Percentiles rank a stretch among this genome's conserved stretches.
These are phyloP conservation scores for Botrytis paeoniae DNA, from an alignment of 2,329 filamentous ascomycete species.

Conservation along the genomic window DNA sequence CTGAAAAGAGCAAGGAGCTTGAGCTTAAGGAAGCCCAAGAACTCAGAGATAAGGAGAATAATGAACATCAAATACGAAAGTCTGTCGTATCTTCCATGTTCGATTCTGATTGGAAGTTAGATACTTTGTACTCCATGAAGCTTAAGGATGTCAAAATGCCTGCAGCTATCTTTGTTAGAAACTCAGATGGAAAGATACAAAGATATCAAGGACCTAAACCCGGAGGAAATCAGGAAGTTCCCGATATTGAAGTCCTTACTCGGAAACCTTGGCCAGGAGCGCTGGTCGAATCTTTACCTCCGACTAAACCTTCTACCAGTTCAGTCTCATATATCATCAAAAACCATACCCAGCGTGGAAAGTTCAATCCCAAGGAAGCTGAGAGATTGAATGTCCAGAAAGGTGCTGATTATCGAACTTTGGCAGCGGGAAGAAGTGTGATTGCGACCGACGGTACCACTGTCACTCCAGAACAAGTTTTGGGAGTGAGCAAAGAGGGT, in stretches of 20 bases:
- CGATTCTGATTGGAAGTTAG: conserved; percentile 69
- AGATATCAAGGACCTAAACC: conserved; percentile 68
- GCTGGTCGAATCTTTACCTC: conserved; percentile 61
- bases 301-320: conserved; percentile 60
- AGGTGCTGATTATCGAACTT: conserved; percentile 54
- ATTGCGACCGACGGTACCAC: conserved; percentile 60
- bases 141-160: conserved; percentile 66
- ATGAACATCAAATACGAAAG: conserved; percentile 52
- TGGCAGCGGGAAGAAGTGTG: conserved; percentile 64
- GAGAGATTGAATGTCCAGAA: conserved; percentile 60
- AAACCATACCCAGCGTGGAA: conserved; percentile 71
- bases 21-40: conserved; percentile 4
- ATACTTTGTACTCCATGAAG: conserved; percentile 64
- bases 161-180: conserved; percentile 66
- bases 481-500: conserved; percentile 65
- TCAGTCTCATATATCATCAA: conserved; percentile 87
- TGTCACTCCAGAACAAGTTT: conserved; percentile 83
- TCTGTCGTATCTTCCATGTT: conserved; percentile 74
- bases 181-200: conserved; percentile 62
- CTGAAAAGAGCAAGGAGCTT: conserved; percentile 26
- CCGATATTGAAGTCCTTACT: conserved; percentile 68
- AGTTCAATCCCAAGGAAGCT: conserved; percentile 69
- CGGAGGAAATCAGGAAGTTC: conserved; percentile 46
- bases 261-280: conserved; percentile 78
- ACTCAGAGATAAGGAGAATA: conserved; percentile 40